These are phyloP conservation scores for Aristolochia contorta DNA, from an alignment of 164 flowering plant genomes.

Conservation along the genomic window DNA sequence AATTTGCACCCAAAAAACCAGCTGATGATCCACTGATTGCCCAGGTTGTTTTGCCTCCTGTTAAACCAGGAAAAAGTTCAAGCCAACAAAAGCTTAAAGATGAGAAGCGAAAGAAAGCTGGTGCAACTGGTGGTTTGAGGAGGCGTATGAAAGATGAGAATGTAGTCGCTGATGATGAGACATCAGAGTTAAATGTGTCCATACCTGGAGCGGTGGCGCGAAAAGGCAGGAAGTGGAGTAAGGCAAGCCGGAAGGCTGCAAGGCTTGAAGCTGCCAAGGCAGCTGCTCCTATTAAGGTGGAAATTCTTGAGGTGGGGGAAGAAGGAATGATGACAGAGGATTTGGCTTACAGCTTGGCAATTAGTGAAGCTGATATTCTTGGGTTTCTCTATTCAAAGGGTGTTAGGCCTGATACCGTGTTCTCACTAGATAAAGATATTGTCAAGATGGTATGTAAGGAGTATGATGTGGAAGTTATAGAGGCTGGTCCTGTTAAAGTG, in stretches of 20 bases:
- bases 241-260: constrained; percentile 84
- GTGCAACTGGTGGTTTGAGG: constrained; percentile 37
- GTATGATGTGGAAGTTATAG: constrained; percentile 76
- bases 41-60: constrained; percentile 55
- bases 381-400: constrained; percentile 68
- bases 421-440: constrained; percentile 61
- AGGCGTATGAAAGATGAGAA: constrained; percentile 35
- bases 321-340: constrained; percentile 81
- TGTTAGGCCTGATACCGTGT: constrained; percentile 71
- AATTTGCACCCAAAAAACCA: constrained; percentile 72
- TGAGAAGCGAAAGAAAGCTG: constrained; percentile 48
- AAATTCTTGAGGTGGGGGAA: constrained; percentile 85
- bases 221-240: constrained; percentile 86
- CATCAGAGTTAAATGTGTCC: constrained; percentile 47
- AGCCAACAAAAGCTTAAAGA: constrained; percentile 47
- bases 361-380: constrained; percentile 78
- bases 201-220: constrained; percentile 49
- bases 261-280: constrained; percentile 72
- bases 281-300: constrained; percentile 82
- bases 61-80: constrained; percentile 48
- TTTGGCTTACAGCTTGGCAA: constrained; percentile 65
- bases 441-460: constrained; percentile 82
- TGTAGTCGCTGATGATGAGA: constrained; percentile 50
- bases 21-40: constrained; percentile 56
- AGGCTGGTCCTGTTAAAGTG: constrained; percentile 53